Percentiles rank a stretch among this genome's conserved stretches.
These are phyloP conservation scores for Cruciata laevipes DNA, from an alignment of 257 asterid genomes.

Conservation along the genomic window DNA sequence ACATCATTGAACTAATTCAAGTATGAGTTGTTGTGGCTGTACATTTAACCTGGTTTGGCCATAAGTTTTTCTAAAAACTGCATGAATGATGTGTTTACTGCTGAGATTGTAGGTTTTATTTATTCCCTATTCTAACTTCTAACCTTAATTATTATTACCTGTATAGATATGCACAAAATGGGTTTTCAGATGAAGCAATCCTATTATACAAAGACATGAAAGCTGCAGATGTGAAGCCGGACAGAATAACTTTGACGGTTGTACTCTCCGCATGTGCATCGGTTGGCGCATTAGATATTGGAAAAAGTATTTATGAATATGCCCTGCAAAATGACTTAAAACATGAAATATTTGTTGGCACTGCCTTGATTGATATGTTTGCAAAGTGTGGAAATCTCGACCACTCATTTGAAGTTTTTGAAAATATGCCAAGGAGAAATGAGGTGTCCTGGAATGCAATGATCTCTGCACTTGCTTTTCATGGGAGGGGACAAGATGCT, in stretches of 20 bases:
- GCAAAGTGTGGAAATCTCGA: slow-evolving; percentile 80
- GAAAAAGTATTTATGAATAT: slow-evolving; percentile 56
- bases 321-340: slow-evolving; percentile 46
- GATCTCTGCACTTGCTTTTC: slow-evolving; percentile 81
- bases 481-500: slow-evolving; percentile 66
- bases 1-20: not conserved
- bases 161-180: slow-evolving; percentile 78
- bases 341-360: slow-evolving; percentile 53
- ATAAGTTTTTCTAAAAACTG: not conserved
- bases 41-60: not conserved
- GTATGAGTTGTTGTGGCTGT: not conserved
- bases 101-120: not conserved
- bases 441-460: slow-evolving; percentile 90
- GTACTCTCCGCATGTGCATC: slow-evolving; percentile 90
- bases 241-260: slow-evolving; percentile 65
- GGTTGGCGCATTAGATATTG: slow-evolving; percentile 66
- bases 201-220: slow-evolving; percentile 57
- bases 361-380: slow-evolving; percentile 87
- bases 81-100: not conserved
- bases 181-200: slow-evolving; percentile 61
- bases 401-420: slow-evolving; percentile 54
- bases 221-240: slow-evolving; percentile 53
- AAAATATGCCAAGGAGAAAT: slow-evolving; percentile 51
- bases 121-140: slow-evolving; percentile 2
- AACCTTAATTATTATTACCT: slow-evolving; percentile 7